Base-by-base conservation (phyloP, 129 eudicot genomes). In the Rutidosis leptorrhynchoides region DNA sequence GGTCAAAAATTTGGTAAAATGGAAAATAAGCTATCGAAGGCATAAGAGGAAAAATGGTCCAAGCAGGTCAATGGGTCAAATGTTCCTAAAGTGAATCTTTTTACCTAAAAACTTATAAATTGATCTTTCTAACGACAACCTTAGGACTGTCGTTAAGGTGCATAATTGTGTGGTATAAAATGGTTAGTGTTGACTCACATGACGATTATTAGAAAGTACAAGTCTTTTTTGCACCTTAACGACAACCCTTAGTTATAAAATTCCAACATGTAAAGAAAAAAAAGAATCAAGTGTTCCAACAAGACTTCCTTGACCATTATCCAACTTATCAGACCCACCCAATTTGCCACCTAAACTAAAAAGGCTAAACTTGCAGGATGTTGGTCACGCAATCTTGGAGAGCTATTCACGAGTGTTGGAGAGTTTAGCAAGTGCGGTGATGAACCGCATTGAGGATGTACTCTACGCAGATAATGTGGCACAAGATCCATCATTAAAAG, bases 391-490 rank as follows among this genome's bases (percentile, higher is more conserved):
- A 15, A 66, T 87, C 67, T 71, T 90, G 33, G 94, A 90, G 58
- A 79, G 94, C 80, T 90, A 90, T 72, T 87, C 95, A 22, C 81
- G 88, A 27, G 94, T 85, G 49, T 71, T 87, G 49, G 96, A 91
- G 71, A 91, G 89, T 78, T 79, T 91, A 74, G 96, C 96, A 27
- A 79, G 76, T 71, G 79, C 97, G 0, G 87, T 85, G 57, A 76
- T 80, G 84, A 78, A 80, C 43, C 81, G 92, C 12, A 81, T 90
- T 0, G 90, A 90, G 57, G 95, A 84, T 79, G 90, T 90, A 29
- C 77, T 90, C 4, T 79, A 90, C 16, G 97, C 90, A 6, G 95
- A 90, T 51, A 60, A 76, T 14, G 33, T 78, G 14, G 78, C 95
- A 25, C 82, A 70, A 66, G 87, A 90, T 72, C 82, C 93, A 32